Evolutionary conservation across 176 grass and related monocot genomes (phyloP).

Genomic region (Carex pumila): DNA sequence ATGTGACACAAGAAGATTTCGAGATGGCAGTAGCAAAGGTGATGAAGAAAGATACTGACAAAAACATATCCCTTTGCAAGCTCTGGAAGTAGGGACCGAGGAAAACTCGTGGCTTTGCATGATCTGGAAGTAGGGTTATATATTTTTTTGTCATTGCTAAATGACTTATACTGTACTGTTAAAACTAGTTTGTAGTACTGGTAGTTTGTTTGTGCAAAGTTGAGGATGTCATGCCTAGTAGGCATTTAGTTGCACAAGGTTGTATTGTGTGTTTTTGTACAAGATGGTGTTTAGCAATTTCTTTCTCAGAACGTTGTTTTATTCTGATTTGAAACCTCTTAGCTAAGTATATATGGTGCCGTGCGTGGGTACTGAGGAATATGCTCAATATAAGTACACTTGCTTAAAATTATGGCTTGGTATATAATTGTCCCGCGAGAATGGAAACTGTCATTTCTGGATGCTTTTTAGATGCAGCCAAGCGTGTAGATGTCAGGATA

Average conservation of each 20-base stretch:
- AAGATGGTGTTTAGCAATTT: slow-evolving; percentile 6
- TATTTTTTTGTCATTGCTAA: neutral
- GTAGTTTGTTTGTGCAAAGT: neutral
- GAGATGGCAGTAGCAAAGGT: slow-evolving; percentile 94
- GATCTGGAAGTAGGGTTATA: slow-evolving; percentile 59
- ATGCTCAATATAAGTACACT: neutral
- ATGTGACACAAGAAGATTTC: slow-evolving; percentile 89
- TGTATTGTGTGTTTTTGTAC: neutral
- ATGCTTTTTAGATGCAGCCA: neutral
- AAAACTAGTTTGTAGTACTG: neutral
- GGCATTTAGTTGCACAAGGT: neutral
- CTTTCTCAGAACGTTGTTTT: neutral
- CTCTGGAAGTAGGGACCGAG: slow-evolving; percentile 54
- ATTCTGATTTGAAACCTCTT: neutral
- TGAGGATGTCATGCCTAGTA: slow-evolving; percentile 1
- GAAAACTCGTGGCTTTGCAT: slow-evolving; percentile 31
- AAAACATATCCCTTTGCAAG: slow-evolving; percentile 94
- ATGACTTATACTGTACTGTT: slow-evolving; percentile 11
- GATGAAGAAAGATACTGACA: slow-evolving; percentile 95
- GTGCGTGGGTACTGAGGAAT: neutral
- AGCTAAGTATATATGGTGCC: neutral
- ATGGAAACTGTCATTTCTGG: neutral
- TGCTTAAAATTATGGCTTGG: neutral
- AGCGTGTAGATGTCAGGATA: neutral
- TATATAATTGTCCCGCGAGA: neutral